Conservation (phyloP, 2,329 filamentous ascomycete genomes). For the Pezizomycotina sp. region DNA sequence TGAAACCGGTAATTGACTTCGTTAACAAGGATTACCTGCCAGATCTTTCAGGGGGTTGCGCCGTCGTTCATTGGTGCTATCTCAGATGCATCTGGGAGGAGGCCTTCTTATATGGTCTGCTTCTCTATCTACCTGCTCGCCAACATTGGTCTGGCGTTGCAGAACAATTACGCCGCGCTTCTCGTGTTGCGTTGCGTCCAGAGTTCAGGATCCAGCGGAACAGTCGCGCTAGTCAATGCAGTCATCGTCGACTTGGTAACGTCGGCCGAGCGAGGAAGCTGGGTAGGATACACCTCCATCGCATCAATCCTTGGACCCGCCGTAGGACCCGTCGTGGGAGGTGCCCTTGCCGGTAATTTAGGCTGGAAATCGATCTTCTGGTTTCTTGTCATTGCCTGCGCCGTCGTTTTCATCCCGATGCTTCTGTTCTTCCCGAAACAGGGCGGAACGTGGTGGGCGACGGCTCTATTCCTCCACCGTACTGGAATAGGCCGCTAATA, state of each 20-base stretch:
- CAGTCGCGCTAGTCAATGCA: constrained; percentile 53
- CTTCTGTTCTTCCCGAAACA: constrained; percentile 42
- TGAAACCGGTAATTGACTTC: constrained; percentile 17
- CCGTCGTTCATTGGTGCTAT: constrained; percentile 47
- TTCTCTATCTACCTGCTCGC: constrained; percentile 42
- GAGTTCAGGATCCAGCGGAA: constrained; percentile 48
- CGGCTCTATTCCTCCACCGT: constrained; percentile 41
- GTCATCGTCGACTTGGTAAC: constrained; percentile 57
- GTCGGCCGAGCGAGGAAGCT: constrained; percentile 52
- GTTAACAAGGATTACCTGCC: constrained; percentile 14
- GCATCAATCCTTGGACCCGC: constrained; percentile 38
- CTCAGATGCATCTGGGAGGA: constrained; percentile 42
- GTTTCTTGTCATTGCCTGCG: constrained; percentile 43
- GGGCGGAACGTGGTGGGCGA: constrained; percentile 45
- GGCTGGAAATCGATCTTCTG: constrained; percentile 56
- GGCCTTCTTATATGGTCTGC: constrained; percentile 44
- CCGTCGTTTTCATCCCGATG: constrained; percentile 38
- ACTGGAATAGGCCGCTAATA: constrained; percentile 42
- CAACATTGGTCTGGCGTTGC: constrained; percentile 44
- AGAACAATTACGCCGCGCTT: constrained; percentile 41
- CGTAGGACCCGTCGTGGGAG: constrained; percentile 46
- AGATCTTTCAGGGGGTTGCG: constrained; percentile 44
- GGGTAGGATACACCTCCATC: constrained; percentile 50
- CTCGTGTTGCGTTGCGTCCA: constrained; percentile 47
- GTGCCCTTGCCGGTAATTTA: constrained; percentile 44